A percentile compares a stretch with the other conserved stretches of the same genome.
phyloP scores from a whole-genome alignment of 176 grass and related monocot genomes.

The Oryza longistaminata region DNA sequence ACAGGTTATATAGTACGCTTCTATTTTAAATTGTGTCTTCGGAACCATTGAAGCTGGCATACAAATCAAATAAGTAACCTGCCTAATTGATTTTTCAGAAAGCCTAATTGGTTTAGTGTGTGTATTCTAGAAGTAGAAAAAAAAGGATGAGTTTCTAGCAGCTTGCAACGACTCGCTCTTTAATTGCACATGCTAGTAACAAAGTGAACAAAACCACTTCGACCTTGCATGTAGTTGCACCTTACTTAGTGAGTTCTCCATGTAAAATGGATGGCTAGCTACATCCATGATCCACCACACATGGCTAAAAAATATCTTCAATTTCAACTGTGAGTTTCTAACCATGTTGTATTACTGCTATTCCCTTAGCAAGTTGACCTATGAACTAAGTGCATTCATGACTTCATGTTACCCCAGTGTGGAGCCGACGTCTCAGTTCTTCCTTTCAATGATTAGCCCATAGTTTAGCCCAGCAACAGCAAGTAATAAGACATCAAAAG shows the following conservation, averaged over 20 bases:
- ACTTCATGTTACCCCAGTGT: not conserved
- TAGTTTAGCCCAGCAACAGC: not conserved
- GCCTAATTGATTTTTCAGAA: too few species aligned
- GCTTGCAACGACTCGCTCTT: too few species aligned
- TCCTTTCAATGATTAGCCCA: not conserved
- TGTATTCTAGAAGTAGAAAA: not conserved
- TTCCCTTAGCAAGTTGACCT: conserved; percentile 26
- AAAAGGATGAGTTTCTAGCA: not conserved
- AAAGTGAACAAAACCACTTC: not conserved
- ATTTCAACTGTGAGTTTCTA: conserved; percentile 11
- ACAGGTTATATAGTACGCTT: too few species aligned
- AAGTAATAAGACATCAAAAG: conserved; percentile 2
- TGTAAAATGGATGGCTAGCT: not conserved
- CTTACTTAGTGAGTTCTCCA: not conserved
- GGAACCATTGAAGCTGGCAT: too few species aligned
- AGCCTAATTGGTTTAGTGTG: too few species aligned
- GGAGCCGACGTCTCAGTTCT: not conserved
- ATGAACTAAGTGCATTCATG: conserved; percentile 15
- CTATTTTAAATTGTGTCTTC: too few species aligned
- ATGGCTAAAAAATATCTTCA: not conserved
- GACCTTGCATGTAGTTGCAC: not conserved
- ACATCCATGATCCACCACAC: not conserved
- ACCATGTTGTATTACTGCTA: not conserved
- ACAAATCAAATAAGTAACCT: too few species aligned
- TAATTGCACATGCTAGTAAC: not conserved